Conservation (phyloP, 352 stramenopile species). For the Globisporangium acanthophoron region DNA sequence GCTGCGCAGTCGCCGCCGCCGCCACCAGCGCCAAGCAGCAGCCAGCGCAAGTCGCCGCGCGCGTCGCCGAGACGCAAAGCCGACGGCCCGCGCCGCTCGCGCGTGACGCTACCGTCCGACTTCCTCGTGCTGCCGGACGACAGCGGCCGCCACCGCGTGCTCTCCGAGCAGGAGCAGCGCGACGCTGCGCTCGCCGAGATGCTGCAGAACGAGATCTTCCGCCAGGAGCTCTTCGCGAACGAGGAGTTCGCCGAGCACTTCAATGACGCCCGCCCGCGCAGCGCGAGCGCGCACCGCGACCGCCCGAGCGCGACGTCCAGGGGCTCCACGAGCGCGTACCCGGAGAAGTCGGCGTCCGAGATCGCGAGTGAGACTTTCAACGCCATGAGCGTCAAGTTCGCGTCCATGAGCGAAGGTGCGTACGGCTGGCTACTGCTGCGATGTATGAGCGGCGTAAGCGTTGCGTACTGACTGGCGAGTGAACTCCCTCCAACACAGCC, state of each 20-base stretch:
- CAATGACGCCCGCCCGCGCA: constrained; percentile 18
- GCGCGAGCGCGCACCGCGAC: not conserved
- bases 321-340: constrained; percentile 15
- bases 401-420: constrained; percentile 71
- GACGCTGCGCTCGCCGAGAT: constrained; percentile 71
- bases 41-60: constrained; percentile 7
- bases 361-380: constrained; percentile 69
- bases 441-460: not conserved
- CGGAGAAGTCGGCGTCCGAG: constrained; percentile 65
- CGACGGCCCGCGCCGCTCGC: constrained; percentile 11
- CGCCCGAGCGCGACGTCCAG: constrained; percentile 5
- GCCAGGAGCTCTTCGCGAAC: constrained; percentile 59
- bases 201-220: constrained; percentile 83
- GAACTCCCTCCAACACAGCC: constrained; percentile 30
- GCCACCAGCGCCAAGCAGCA: not conserved
- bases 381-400: constrained; percentile 63
- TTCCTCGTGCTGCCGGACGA: constrained; percentile 58
- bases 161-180: constrained; percentile 66
- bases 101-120: constrained; percentile 55
- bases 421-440: not conserved
- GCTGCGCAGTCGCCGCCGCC: constrained; percentile 1
- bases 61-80: constrained; percentile 11
- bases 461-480: constrained; percentile 22
- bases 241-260: constrained; percentile 78
- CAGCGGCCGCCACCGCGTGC: constrained; percentile 8